phyloP scores from a whole-genome alignment of 768 basidiomycete genomes.

The Psilocybe cyanescens region DNA sequence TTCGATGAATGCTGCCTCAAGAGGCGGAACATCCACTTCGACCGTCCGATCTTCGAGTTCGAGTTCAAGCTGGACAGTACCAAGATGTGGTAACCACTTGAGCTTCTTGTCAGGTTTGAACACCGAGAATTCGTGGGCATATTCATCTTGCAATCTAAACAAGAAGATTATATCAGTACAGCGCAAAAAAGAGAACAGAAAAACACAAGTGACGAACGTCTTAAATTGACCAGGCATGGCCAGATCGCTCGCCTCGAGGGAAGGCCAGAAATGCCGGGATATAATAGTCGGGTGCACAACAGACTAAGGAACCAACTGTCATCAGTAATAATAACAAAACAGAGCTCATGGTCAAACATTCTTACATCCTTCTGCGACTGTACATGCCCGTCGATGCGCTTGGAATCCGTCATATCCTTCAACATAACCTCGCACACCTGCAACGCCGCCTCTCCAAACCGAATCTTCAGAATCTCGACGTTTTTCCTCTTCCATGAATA shows the following conservation, averaged over 20 bases:
- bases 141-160: slow-evolving; percentile 70
- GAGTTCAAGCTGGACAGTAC: slow-evolving; percentile 80
- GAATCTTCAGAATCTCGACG: slow-evolving; percentile 92
- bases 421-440: slow-evolving; percentile 99
- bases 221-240: slow-evolving; percentile 87
- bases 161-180: slow-evolving; percentile 2
- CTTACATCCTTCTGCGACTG: slow-evolving; percentile 73
- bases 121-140: slow-evolving; percentile 73
- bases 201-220: slow-evolving; percentile 49
- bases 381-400: slow-evolving; percentile 85
- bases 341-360: not conserved
- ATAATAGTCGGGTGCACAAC: slow-evolving; percentile 88
- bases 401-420: slow-evolving; percentile 95
- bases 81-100: slow-evolving; percentile 88
- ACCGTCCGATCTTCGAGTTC: slow-evolving; percentile 82
- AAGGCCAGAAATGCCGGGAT: slow-evolving; percentile 95
- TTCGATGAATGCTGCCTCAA: slow-evolving; percentile 92
- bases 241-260: slow-evolving; percentile 73
- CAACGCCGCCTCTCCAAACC: slow-evolving; percentile 91
- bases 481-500: slow-evolving; percentile 69
- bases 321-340: not conserved
- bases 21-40: slow-evolving; percentile 75
- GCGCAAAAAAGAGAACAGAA: not conserved
- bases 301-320: slow-evolving; percentile 42
- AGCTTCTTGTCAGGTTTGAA: slow-evolving; percentile 95